Evolutionary conservation across 768 basidiomycete genomes (phyloP), one percentile per base, ranked within the genome.

Genomic region (Rhizopogon roseolus): DNA sequence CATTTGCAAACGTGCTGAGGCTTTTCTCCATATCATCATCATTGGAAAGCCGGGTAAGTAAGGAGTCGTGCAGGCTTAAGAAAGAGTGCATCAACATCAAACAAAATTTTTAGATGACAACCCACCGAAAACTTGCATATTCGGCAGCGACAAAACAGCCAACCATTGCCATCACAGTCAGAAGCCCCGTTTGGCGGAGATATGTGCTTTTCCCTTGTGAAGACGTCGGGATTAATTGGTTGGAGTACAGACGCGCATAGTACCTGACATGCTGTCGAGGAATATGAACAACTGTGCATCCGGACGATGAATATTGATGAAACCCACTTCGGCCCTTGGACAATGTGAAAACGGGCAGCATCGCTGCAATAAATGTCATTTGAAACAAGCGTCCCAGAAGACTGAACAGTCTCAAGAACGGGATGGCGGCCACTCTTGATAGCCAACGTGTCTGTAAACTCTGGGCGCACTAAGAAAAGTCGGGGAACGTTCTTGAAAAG

Each of bases 91-190:
- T 17, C 7, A 17, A 25, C 9, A 14, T 22, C 22, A 50, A n/a
- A 22, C 16, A 27, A 29, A 41, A 0, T 49, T 41, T 27, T 46
- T 13, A 0, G 22, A 41, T 34, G 1, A 8, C 17, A 37, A 16
- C 37, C 39, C 69, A 85, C 86, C 85, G 78, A 66, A 98, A 93
- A 62, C 88, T 93, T 5, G 91, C 93, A 65, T 95, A 98, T 65
- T 91, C 88, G 0, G 93, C 93, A 1, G 97, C 93, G 5, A 99
- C 90, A 62, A 90, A 96, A 67, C 86, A 93, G 0, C 94, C 90
- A 56, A 86, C 85, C 83, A 93, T 88, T 0, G 92, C 93, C 82
- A 96, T 88, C 36, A 94, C 73, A 1, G 83, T 77, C 42, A 98
- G 71, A 3, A 98, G 75, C 1, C 87, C 95, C 29, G 92, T 81